Evolutionary conservation across 1,139 yeast genomes (phyloP).

Genomic region (Zygotorulaspora mrakii): DNA sequence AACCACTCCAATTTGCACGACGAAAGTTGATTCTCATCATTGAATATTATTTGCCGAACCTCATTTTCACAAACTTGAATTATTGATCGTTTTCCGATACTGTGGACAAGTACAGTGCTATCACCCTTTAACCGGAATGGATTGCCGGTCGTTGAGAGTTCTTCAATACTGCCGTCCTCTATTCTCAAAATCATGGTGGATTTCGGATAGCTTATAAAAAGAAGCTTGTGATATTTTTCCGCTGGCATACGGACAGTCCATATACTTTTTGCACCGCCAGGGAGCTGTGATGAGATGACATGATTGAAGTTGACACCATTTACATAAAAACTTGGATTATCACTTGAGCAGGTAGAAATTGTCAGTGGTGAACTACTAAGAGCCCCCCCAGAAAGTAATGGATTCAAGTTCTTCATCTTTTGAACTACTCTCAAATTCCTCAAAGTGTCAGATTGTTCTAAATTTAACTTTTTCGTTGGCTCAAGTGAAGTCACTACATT

Average conservation of each 20-base stretch:
- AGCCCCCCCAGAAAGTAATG: constrained; percentile 49
- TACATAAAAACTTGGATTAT: constrained; percentile 29
- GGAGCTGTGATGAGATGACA: constrained; percentile 29
- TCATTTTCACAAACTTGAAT: constrained; percentile 75
- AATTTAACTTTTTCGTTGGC: constrained; percentile 33
- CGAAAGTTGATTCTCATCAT: constrained; percentile 20
- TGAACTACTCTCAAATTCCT: constrained; percentile 62
- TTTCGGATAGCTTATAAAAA: constrained; percentile 35
- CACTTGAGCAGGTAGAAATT: constrained; percentile 33
- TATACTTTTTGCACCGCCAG: constrained; percentile 26
- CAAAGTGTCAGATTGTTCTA: constrained; percentile 39
- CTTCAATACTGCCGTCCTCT: constrained; percentile 55
- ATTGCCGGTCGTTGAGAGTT: constrained; percentile 63
- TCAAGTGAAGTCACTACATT: constrained; percentile 35
- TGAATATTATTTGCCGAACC: constrained; percentile 56
- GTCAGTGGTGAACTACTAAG: constrained; percentile 28
- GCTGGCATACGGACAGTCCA: constrained; percentile 43
- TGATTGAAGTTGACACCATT: constrained; percentile 27
- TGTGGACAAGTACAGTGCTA: constrained; percentile 66
- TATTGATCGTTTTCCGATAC: constrained; percentile 60
- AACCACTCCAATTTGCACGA: constrained; percentile 58
- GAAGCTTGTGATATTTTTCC: constrained; percentile 42
- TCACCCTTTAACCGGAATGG: constrained; percentile 46
- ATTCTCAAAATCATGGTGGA: constrained; percentile 29
- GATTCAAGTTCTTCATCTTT: constrained; percentile 51